phyloP scores from a whole-genome alignment of 73 alveolate species.

The Paramecium caudatum region DNA sequence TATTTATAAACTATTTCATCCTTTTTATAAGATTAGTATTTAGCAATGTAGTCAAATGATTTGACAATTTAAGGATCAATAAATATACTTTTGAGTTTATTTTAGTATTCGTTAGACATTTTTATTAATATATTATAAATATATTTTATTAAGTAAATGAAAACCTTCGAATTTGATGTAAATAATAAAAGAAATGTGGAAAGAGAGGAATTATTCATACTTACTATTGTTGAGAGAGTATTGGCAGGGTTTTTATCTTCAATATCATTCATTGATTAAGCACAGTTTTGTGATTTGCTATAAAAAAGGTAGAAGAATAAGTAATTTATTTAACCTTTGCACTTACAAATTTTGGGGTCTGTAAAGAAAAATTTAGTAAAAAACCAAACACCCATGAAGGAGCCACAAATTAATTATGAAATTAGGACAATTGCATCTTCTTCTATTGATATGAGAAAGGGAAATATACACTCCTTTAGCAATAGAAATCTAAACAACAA shows the following conservation, averaged over 20 bases:
- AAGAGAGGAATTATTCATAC: constrained; percentile 52
- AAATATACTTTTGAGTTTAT: constrained; percentile 21
- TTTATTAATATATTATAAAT: constrained; percentile 1
- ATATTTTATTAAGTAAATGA: constrained; percentile 38
- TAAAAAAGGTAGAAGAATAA: background rate
- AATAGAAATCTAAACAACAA: background rate
- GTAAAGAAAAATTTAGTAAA: background rate
- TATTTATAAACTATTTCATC: background rate
- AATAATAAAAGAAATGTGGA: constrained; percentile 31
- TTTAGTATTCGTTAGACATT: constrained; percentile 39
- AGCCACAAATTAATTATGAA: background rate
- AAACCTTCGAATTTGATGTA: constrained; percentile 4
- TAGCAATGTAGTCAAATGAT: constrained; percentile 7
- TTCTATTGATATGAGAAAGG: constrained; percentile 13
- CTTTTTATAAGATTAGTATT: background rate
- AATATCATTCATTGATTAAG: constrained; percentile 35
- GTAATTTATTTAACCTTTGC: background rate
- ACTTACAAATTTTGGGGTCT: background rate
- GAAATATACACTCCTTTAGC: background rate
- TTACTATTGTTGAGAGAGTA: constrained; percentile 40
- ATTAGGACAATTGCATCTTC: background rate
- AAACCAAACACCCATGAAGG: constrained; percentile 5
- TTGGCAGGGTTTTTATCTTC: constrained; percentile 13
- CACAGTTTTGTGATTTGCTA: constrained; percentile 25
- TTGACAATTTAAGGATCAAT: background rate